phyloP scores from a whole-genome alignment of 805 yeast species.

The Lipomyces orientalis region DNA sequence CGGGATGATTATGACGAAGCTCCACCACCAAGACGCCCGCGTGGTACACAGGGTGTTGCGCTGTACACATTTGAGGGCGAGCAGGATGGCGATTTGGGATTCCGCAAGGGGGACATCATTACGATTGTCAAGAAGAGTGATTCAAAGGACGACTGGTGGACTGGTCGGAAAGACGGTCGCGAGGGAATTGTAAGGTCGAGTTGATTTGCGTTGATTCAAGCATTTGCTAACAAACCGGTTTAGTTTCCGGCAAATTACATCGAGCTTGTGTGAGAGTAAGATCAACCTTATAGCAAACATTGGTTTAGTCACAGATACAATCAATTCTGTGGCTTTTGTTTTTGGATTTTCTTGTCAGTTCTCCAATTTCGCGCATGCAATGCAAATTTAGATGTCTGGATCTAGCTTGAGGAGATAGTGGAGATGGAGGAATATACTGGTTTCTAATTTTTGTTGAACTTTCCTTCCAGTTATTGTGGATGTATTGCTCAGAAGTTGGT shows the following conservation, averaged over 20 bases:
- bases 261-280: constrained; percentile 60
- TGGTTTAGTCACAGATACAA: not conserved
- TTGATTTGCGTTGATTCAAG: not conserved
- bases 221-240: not conserved
- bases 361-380: too few relatives aligned
- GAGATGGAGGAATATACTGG: too few relatives aligned
- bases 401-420: too few relatives aligned
- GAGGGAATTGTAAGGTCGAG: constrained; percentile 66
- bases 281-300: not conserved
- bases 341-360: too few relatives aligned
- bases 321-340: too few relatives aligned
- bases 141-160: constrained; percentile 98
- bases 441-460: too few relatives aligned
- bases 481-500: too few relatives aligned
- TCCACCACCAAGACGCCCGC: constrained; percentile 11
- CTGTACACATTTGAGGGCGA: constrained; percentile 88
- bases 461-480: too few relatives aligned
- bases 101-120: constrained; percentile 92
- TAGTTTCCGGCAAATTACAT: constrained; percentile 95
- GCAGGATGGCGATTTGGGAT: constrained; percentile 89
- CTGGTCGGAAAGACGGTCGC: constrained; percentile 80
- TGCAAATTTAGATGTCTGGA: too few relatives aligned
- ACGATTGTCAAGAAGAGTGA: constrained; percentile 84
- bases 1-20: constrained; percentile 5
- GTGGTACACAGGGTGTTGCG: constrained; percentile 84